Base-by-base conservation (phyloP, 2,329 filamentous ascomycete genomes). In the Stagonosporopsis chrysanthemi region DNA sequence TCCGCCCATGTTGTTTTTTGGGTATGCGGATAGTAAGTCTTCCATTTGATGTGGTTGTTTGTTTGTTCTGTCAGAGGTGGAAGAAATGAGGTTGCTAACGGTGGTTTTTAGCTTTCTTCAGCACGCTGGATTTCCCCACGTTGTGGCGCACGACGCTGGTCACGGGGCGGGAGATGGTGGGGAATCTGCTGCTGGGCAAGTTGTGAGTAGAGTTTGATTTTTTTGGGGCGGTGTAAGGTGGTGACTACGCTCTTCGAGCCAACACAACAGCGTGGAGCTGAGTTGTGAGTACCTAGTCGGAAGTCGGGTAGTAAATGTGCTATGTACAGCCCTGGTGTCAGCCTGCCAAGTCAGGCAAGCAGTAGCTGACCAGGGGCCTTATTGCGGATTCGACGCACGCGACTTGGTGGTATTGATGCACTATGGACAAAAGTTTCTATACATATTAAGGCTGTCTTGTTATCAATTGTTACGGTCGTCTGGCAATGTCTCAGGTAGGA, bases 1-100 rank as follows among this genome's bases (percentile, higher is more conserved):
- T 77, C 92, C 92, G 43, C 90, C 90, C 56, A 96, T 97, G 92
- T 81, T 97, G 48, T 90, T 90, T 76, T 96, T 96, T 76, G 92
- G 92, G 58, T 94, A 89, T 75, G 90, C 91, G 62, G 92, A 96
- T 77, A 87, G 50, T 52, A n/a, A 52, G 50, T 52, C 1, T 31
- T 26, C 6, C 2, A 40, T 0, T 14, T 2, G 0, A 15, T 12
- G n/a, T 11, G 4, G 2, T 2, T 6, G 17, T 17, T 14, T 31
- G 6, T 19, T 19, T 19, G 19, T 19, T 19, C 3, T 19, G 19
- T 19, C 19, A 19, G 3, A 19, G 3, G 19, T 19, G 19, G 19
- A 19, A 19, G 3, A 3, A 6, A 4, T 19, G 11, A 6, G 6
- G 24, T 26, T 17, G 15, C 41, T 52, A 19, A 52, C 24, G 17